phyloP scores from a whole-genome alignment of 1,139 yeast species.

The Sugiyamaella xylanicola region DNA sequence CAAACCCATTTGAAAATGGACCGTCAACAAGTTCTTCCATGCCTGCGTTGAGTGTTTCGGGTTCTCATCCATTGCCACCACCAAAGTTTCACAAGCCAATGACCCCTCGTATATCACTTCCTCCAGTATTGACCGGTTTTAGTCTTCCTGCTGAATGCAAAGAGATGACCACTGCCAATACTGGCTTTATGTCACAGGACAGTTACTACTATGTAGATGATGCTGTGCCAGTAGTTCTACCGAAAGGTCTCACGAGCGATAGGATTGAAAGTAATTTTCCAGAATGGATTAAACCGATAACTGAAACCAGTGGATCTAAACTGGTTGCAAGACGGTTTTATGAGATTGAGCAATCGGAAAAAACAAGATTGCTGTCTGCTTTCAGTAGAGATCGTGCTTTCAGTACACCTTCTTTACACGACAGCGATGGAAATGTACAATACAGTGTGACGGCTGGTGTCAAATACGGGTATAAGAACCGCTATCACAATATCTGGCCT shows the following conservation, averaged over 20 bases:
- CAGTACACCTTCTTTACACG: conserved; percentile 17
- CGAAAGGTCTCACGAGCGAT: conserved; percentile 19
- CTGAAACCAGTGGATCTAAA: conserved; percentile 37
- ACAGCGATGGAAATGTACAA: conserved; percentile 21
- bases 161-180: conserved; percentile 32
- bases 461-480: conserved; percentile 68
- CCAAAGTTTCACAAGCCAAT: conserved; percentile 7
- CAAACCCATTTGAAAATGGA: conserved; percentile 6
- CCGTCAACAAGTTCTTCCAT: conserved; percentile 4
- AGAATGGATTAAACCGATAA: conserved; percentile 41
- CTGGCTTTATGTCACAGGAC: conserved; percentile 34
- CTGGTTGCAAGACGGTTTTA: conserved; percentile 43
- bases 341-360: conserved; percentile 45
- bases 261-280: conserved; percentile 35
- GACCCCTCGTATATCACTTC: conserved; percentile 22
- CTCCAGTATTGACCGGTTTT: conserved; percentile 38
- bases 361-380: conserved; percentile 41
- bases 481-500: conserved; percentile 82
- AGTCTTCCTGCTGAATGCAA: conserved; percentile 32
- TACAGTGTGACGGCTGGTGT: conserved; percentile 54
- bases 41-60: background rate
- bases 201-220: conserved; percentile 29
- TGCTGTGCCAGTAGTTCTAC: conserved; percentile 29
- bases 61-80: background rate
- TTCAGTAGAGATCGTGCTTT: conserved; percentile 32